Evolutionary conservation across 345 rosid species (phyloP), one percentile per base, ranked within the genome.

Genomic region (Kandelia obovata): DNA sequence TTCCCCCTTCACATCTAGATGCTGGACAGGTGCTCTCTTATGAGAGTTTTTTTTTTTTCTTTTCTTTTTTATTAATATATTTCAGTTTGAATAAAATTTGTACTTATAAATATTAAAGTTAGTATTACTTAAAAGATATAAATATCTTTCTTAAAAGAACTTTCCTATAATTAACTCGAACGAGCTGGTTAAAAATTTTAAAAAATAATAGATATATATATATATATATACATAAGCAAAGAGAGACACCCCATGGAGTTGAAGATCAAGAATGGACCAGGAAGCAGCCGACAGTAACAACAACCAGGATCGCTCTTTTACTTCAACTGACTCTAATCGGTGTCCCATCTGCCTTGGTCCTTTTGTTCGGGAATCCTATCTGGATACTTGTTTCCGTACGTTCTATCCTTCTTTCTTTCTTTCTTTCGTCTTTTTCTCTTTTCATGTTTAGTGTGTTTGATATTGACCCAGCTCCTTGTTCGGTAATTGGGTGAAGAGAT

Each of bases 261-360:
- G 25, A 28, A 13, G 39, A 28, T 39, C 21, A 69, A 69, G 17
- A 72, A 73, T 61, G 67, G 53, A 65, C 20, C n/a, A 25, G 7
- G 58, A 32, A n/a, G 47, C 62, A 53, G 23, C 47, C 15, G 47
- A 39, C 16, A 10, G 16, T 9, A 11, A 2, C 47, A 39, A 6
- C 51, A 58, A 28, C 17, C 52, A 64, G 66, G 39, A 52, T 32
- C 39, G 21, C 37, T 62, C 80, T 34, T 59, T 71, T 1, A 31
- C 80, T 26, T 64, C 78, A 9, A 73, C 53, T 7, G 68, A 76
- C 1, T 34, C 75, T 9, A 78, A 78, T 68, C 89, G 92, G 46
- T 92, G 97, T 70, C 97, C 97, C 21, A 88, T 95, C 70, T 95
- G 96, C 82, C 90, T 92, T 30, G 86, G 81, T 55, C 74, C 84